Percentiles rank a stretch among this genome's conserved stretches.
These are phyloP conservation scores for Fusarium mundagurra DNA, from an alignment of 2,329 filamentous ascomycete genomes.

Conservation along the genomic window DNA sequence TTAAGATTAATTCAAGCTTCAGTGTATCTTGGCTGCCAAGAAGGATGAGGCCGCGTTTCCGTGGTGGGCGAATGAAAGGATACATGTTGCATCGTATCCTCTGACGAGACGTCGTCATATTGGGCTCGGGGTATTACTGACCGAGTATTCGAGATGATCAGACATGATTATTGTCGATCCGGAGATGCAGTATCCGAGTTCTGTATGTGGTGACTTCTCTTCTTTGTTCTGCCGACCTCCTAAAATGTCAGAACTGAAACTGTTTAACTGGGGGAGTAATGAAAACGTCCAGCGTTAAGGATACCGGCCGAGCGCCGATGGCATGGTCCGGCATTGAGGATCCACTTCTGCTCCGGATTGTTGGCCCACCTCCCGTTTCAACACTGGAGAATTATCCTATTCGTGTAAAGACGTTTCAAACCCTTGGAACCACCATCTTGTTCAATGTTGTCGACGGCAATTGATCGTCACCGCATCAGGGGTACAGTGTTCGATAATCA, in stretches of 20 bases:
- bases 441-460: not conserved
- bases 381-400: constrained; percentile 37
- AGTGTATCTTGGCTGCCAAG: constrained; percentile 1
- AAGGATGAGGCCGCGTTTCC: constrained; percentile 2
- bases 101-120: not conserved
- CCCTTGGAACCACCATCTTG: constrained; percentile 1
- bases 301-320: not conserved
- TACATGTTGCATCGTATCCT: not conserved
- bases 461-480: constrained; percentile 13
- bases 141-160: not conserved
- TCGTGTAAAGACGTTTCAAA: constrained; percentile 33
- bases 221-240: not conserved
- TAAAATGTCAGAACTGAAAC: not conserved
- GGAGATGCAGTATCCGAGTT: not conserved
- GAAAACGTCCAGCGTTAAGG: not conserved
- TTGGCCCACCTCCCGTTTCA: constrained; percentile 23
- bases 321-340: not conserved
- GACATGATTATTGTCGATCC: not conserved
- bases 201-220: not conserved
- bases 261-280: not conserved
- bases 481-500: constrained; percentile 7
- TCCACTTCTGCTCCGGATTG: constrained; percentile 3
- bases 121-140: not conserved
- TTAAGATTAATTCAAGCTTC: not conserved
- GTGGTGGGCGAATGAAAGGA: constrained; percentile 12